Evolutionary conservation across 2,329 filamentous ascomycete species (phyloP).

Genomic region (Ophiostoma ips): DNA sequence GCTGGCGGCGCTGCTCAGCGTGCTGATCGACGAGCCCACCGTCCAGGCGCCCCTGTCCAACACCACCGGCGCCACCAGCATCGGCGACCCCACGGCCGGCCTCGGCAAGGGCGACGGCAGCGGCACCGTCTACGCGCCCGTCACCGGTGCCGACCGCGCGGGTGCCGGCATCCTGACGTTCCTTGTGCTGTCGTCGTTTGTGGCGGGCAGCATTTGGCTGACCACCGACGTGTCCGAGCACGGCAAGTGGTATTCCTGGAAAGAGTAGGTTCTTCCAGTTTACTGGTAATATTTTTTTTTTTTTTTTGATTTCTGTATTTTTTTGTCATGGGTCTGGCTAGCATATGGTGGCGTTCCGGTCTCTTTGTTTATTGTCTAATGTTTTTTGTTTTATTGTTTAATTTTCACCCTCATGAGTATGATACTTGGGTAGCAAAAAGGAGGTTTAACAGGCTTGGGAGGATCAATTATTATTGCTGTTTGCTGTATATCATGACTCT

Average conservation of each 20-base stretch:
- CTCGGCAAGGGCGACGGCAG: slow-evolving; percentile 10
- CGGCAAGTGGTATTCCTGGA: slow-evolving; percentile 3
- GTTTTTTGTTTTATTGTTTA: background rate
- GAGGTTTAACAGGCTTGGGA: too few species aligned
- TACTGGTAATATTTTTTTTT: background rate
- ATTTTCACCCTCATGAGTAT: background rate
- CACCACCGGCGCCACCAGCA: slow-evolving; percentile 28
- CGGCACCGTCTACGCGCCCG: slow-evolving; percentile 19
- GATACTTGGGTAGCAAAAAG: too few species aligned
- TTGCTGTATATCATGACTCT: too few species aligned
- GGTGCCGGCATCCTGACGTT: slow-evolving; percentile 54
- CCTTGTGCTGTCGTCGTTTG: slow-evolving; percentile 36
- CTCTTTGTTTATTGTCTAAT: background rate
- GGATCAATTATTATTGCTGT: too few species aligned
- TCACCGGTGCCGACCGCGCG: slow-evolving; percentile 48
- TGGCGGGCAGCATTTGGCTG: slow-evolving; percentile 32
- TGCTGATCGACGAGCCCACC: slow-evolving; percentile 23
- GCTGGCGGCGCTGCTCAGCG: slow-evolving; percentile 32
- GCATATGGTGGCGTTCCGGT: background rate
- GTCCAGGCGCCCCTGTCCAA: slow-evolving; percentile 22
- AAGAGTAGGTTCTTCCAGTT: background rate
- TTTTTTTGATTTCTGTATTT: background rate
- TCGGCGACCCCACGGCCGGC: slow-evolving; percentile 21
- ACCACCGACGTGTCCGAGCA: slow-evolving; percentile 7
- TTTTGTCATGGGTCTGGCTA: background rate